Conservation (phyloP, 1,139 yeast species). For the Candida mesenterica region DNA sequence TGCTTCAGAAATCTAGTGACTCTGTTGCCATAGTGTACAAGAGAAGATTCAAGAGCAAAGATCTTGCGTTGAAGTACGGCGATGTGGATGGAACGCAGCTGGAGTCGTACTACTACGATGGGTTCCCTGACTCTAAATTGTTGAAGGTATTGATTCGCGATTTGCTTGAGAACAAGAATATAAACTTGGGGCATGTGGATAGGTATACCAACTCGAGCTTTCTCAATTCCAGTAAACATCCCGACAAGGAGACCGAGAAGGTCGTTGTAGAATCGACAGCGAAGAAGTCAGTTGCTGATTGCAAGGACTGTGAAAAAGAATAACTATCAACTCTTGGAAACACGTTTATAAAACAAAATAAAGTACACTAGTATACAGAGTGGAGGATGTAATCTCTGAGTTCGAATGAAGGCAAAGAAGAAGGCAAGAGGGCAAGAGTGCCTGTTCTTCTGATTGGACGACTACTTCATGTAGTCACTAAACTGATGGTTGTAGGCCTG, state of each 20-base stretch:
- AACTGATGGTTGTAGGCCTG: conserved; percentile 17
- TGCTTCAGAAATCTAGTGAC: conserved; percentile 14
- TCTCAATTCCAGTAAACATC: conserved; percentile 12
- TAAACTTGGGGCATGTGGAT: conserved; percentile 38
- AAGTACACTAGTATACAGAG: conserved; percentile 5
- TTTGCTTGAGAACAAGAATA: conserved; percentile 20
- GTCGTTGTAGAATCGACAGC: too few species aligned
- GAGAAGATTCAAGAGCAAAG: conserved; percentile 35
- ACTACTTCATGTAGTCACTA: conserved; percentile 16
- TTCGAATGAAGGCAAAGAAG: too few species aligned
- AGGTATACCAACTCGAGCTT: conserved; percentile 13
- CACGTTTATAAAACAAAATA: too few species aligned
- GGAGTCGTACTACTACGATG: conserved; percentile 38
- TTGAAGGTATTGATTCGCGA: conserved; percentile 37
- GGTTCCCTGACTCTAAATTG: conserved; percentile 48
- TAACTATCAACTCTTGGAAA: conserved; percentile 2
- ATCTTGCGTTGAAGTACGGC: conserved; percentile 18
- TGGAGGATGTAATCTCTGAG: too few species aligned
- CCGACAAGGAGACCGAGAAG: conserved; percentile 4
- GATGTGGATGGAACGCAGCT: conserved; percentile 22
- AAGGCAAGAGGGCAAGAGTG: conserved; percentile 1
- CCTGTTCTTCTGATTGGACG: too few species aligned
- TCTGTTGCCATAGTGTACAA: conserved; percentile 27
- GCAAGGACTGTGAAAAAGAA: background rate
- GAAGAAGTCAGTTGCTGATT: too few species aligned